These are phyloP conservation scores for Zygosaccharomyces sapae DNA, from an alignment of 1,139 yeast genomes.

Conservation along the genomic window DNA sequence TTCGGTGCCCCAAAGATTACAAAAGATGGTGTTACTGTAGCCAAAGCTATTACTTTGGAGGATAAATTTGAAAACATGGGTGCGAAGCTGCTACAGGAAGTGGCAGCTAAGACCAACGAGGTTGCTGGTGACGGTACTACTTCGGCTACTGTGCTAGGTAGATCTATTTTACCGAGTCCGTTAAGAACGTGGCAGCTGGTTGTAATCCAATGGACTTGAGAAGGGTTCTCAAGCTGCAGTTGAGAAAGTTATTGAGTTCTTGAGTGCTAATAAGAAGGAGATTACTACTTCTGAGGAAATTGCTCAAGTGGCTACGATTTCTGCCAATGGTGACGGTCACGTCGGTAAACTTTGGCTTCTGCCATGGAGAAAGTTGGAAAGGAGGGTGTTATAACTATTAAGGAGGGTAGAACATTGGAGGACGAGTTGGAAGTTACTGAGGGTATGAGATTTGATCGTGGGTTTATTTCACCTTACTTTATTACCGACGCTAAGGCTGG, in stretches of 20 bases:
- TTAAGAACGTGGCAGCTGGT: constrained; percentile 98
- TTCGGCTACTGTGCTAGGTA: constrained; percentile 94
- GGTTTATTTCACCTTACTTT: constrained; percentile 96
- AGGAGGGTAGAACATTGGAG: constrained; percentile 95
- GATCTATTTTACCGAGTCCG: constrained; percentile 97
- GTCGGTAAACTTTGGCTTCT: constrained; percentile 90
- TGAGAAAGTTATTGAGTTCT: constrained; percentile 86
- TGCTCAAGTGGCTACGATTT: constrained; percentile 98
- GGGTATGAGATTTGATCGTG: constrained; percentile 99
- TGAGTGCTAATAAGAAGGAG: constrained; percentile 89
- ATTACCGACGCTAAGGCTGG: constrained; percentile 95
- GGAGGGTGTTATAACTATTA: constrained; percentile 98
- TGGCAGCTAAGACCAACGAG: constrained; percentile 97
- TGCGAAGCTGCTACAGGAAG: constrained; percentile 94
- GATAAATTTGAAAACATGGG: constrained; percentile 94
- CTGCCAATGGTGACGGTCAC: constrained; percentile 96
- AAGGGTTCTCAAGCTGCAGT: constrained; percentile 98
- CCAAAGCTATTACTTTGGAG: constrained; percentile 76
- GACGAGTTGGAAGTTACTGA: constrained; percentile 97
- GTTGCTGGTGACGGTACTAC: constrained; percentile 99
- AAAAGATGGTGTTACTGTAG: constrained; percentile 99
- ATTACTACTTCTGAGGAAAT: constrained; percentile 96
- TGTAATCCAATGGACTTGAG: constrained; percentile 99
- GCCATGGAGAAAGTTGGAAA: constrained; percentile 99
- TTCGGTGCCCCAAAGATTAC: constrained; percentile 98